These are phyloP conservation scores for Pseudogymnoascus sp. DNA, from an alignment of 2,329 filamentous ascomycete genomes.

Conservation along the genomic window DNA sequence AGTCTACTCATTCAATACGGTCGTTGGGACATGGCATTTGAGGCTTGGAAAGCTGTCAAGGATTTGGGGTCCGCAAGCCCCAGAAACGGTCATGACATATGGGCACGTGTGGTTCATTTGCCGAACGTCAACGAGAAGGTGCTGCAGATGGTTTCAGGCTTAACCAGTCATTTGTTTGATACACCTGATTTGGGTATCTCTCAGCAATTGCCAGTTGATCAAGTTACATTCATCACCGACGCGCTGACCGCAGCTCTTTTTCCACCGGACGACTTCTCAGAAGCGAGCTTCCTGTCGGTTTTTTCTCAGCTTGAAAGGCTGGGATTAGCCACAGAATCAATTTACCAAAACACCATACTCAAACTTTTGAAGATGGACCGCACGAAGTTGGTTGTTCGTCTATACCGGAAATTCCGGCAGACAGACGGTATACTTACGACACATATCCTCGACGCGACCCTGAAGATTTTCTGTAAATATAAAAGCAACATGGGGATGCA, in stretches of 20 bases:
- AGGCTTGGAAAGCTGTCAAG: constrained; percentile 15
- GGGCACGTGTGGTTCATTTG: neutral
- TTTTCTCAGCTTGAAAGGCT: neutral
- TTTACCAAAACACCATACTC: constrained; percentile 18
- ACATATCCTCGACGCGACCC: constrained; percentile 23
- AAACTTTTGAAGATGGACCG: constrained; percentile 19
- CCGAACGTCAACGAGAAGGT: neutral
- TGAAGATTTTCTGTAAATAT: constrained; percentile 26
- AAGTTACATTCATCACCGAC: neutral
- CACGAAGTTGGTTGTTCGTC: constrained; percentile 16
- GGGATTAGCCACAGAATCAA: neutral
- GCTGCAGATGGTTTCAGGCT: neutral
- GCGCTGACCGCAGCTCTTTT: neutral
- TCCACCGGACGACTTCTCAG: neutral
- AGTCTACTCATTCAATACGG: constrained; percentile 15
- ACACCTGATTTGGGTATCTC: neutral
- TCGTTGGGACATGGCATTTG: constrained; percentile 19
- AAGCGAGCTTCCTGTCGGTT: neutral
- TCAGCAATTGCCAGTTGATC: neutral
- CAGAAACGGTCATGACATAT: neutral
- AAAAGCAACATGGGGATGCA: constrained; percentile 30
- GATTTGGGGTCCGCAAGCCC: neutral
- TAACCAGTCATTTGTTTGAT: neutral
- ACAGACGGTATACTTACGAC: constrained; percentile 14
- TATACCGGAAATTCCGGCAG: constrained; percentile 21